Conservation (phyloP, 2,329 filamentous ascomycete species). For the Periconia sp. region DNA sequence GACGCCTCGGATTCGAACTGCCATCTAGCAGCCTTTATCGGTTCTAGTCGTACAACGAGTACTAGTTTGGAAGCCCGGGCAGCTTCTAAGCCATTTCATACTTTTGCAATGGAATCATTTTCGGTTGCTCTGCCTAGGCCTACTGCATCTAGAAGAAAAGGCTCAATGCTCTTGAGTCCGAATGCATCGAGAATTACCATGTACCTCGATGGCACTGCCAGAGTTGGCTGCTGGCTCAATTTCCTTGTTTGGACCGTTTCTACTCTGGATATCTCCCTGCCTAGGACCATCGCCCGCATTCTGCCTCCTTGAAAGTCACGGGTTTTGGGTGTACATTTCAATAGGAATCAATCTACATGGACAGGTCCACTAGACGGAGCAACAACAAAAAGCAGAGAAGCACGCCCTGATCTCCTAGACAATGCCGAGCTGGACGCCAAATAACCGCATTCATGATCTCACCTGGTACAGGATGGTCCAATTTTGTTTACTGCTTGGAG, state of each 20-base stretch:
- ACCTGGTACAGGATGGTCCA: too few species aligned
- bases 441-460: too few species aligned
- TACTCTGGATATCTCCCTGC: conserved; percentile 9
- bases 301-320: conserved; percentile 12
- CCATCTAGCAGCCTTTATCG: too few species aligned
- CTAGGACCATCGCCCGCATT: conserved; percentile 17
- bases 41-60: too few species aligned
- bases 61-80: too few species aligned
- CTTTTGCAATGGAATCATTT: conserved; percentile 4
- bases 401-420: too few species aligned
- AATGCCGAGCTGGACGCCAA: too few species aligned
- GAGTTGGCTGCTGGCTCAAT: conserved; percentile 10
- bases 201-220: conserved; percentile 25
- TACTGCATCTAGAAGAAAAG: conserved; percentile 7
- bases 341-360: conserved; percentile 9
- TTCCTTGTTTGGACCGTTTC: conserved; percentile 9
- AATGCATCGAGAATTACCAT: conserved; percentile 23
- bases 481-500: too few species aligned
- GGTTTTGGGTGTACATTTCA: conserved; percentile 7
- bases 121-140: conserved; percentile 15
- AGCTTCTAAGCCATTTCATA: conserved; percentile 4
- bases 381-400: too few species aligned
- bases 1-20: too few species aligned
- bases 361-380: conserved; percentile 3
- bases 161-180: conserved; percentile 17